Evolutionary conservation across 2,329 filamentous ascomycete species (phyloP).

Genomic region (Endocalyx cinctus): DNA sequence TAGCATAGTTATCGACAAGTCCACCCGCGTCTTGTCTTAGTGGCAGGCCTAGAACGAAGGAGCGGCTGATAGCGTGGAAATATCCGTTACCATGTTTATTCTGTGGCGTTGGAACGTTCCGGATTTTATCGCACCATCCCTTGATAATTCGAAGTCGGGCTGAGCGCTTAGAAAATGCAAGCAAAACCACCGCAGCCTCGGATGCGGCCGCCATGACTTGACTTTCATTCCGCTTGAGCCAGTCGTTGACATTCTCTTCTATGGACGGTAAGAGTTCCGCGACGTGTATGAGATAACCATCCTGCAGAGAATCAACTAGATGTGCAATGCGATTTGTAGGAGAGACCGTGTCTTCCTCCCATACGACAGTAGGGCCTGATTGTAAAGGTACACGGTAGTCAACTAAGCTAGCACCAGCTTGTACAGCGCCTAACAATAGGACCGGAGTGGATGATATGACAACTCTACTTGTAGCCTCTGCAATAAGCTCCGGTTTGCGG

Average conservation of each 20-base stretch:
- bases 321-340: constrained; percentile 5
- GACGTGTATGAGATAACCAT: constrained; percentile 9
- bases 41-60: constrained; percentile 37
- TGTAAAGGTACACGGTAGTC: constrained; percentile 15
- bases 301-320: constrained; percentile 12
- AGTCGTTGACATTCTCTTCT: constrained; percentile 33
- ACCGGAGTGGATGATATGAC: constrained; percentile 48
- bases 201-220: constrained; percentile 47
- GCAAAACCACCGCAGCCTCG: constrained; percentile 44
- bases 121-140: constrained; percentile 43
- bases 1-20: constrained; percentile 16
- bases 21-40: constrained; percentile 15
- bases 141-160: constrained; percentile 36
- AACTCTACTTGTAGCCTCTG: constrained; percentile 57
- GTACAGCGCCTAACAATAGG: no score
- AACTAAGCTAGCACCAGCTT: no score
- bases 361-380: constrained; percentile 20
- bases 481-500: constrained; percentile 60
- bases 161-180: constrained; percentile 37
- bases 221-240: constrained; percentile 46
- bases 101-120: constrained; percentile 25
- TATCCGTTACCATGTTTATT: constrained; percentile 42
- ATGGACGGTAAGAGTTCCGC: constrained; percentile 20
- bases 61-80: constrained; percentile 48
- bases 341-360: constrained; percentile 9